A percentile compares a stretch with the other conserved stretches of the same genome.
Conservation (phyloP, 1,284 basidiomycete genomes). For the Apiotrichum domesticum region DNA sequence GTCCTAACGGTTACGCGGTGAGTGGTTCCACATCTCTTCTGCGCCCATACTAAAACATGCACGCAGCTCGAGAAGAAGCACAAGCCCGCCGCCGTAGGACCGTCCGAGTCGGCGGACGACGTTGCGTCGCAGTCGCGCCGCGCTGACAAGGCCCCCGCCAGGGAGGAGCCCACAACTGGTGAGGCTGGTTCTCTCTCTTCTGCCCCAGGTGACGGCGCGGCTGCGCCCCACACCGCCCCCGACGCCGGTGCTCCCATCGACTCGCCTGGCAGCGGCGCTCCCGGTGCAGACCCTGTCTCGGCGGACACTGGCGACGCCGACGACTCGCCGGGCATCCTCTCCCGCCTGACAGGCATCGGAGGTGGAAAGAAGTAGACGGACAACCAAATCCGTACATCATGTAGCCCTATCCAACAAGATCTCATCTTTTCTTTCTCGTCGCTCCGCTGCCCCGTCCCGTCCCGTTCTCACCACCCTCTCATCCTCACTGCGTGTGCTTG, state of each 20-base stretch:
- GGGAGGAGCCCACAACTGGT: constrained; percentile 43
- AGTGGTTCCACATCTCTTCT: constrained; percentile 35
- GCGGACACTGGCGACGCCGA: neutral
- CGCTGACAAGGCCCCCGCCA: constrained; percentile 44
- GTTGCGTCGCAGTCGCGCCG: constrained; percentile 25
- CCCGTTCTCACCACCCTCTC: too few relatives aligned
- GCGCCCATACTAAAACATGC: neutral
- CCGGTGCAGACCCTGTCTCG: neutral
- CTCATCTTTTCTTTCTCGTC: too few relatives aligned
- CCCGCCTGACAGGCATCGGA: neutral
- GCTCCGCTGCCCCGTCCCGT: too few relatives aligned
- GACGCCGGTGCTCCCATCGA: neutral
- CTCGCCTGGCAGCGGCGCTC: neutral
- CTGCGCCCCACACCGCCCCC: neutral
- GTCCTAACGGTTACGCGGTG: constrained; percentile 66
- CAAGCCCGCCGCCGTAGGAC: constrained; percentile 10
- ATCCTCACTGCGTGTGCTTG: too few relatives aligned
- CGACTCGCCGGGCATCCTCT: neutral
- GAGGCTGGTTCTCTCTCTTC: constrained; percentile 20
- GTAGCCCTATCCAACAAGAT: too few relatives aligned
- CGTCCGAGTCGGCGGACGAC: constrained; percentile 9
- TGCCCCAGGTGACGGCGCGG: neutral
- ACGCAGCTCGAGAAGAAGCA: constrained; percentile 27
- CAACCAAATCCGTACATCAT: too few relatives aligned
- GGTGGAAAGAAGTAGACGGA: neutral